These are phyloP conservation scores for Puccinia horiana DNA, from an alignment of 1,284 basidiomycete genomes.

Conservation along the genomic window DNA sequence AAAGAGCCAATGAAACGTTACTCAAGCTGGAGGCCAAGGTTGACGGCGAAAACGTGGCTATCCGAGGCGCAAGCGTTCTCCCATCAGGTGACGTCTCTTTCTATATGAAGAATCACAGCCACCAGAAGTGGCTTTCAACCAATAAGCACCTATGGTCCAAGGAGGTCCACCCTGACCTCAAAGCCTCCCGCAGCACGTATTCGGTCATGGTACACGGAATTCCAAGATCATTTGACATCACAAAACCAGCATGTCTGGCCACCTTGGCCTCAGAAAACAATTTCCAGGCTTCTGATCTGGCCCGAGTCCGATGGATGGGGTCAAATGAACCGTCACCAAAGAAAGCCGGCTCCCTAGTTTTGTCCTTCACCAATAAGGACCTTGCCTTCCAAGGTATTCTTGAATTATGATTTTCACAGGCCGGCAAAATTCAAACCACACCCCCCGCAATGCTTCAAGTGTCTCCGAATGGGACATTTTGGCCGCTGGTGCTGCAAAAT, in stretches of 20 bases:
- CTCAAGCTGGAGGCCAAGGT: background rate
- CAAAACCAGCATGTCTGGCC: background rate
- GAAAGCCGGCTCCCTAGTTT: too few relatives aligned
- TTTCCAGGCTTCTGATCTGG: background rate
- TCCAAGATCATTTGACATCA: background rate
- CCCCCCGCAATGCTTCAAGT: slow-evolving; percentile 1
- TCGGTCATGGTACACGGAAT: background rate
- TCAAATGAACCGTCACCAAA: too few relatives aligned
- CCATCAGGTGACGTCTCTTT: background rate
- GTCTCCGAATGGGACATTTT: slow-evolving; percentile 5
- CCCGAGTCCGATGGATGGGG: background rate
- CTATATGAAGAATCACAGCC: background rate
- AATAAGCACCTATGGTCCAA: background rate
- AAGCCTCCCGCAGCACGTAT: background rate
- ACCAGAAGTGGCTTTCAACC: background rate
- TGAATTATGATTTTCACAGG: background rate
- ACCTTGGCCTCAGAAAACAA: background rate
- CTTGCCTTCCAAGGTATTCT: background rate
- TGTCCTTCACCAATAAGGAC: background rate
- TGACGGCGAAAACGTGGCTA: background rate
- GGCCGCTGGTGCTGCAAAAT: background rate
- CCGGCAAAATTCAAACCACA: slow-evolving; percentile 3
- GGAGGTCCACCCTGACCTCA: background rate
- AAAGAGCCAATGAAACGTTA: background rate
- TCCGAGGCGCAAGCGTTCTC: background rate